A percentile compares a stretch with the other conserved stretches of the same genome.
Evolutionary conservation across 2,329 filamentous ascomycete species (phyloP).

Genomic region (Venturia aucupariae): DNA sequence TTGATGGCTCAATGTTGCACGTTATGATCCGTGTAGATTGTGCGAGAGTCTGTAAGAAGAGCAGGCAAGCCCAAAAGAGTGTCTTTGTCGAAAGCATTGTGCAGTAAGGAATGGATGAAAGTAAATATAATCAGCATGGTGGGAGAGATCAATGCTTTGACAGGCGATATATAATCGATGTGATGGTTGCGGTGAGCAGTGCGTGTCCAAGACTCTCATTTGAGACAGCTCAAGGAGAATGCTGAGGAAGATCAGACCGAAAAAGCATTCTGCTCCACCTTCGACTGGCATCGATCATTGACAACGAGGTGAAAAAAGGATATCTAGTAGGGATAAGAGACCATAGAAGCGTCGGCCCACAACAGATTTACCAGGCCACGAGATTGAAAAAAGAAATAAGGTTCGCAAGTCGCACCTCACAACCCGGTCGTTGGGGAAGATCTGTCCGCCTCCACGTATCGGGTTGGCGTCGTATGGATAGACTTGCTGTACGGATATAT

Average conservation of each 20-base stretch:
- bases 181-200: neutral
- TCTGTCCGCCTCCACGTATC: neutral
- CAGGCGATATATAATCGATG: neutral
- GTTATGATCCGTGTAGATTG: neutral
- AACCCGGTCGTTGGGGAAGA: neutral
- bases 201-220: no score
- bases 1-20: conserved; percentile 21
- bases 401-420: no score
- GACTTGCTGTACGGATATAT: no score
- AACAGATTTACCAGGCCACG: neutral
- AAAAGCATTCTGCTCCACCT: neutral
- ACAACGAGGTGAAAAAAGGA: neutral
- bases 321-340: no score
- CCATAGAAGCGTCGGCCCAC: neutral
- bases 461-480: neutral
- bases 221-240: neutral
- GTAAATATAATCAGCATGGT: neutral
- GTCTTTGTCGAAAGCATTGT: neutral
- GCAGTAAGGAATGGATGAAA: neutral
- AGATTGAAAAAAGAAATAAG: neutral
- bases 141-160: neutral
- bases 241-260: neutral
- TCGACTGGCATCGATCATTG: neutral
- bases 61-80: neutral
- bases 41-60: neutral